These are phyloP conservation scores for Piper betle DNA, from an alignment of 164 flowering plant species.

Conservation along the genomic window DNA sequence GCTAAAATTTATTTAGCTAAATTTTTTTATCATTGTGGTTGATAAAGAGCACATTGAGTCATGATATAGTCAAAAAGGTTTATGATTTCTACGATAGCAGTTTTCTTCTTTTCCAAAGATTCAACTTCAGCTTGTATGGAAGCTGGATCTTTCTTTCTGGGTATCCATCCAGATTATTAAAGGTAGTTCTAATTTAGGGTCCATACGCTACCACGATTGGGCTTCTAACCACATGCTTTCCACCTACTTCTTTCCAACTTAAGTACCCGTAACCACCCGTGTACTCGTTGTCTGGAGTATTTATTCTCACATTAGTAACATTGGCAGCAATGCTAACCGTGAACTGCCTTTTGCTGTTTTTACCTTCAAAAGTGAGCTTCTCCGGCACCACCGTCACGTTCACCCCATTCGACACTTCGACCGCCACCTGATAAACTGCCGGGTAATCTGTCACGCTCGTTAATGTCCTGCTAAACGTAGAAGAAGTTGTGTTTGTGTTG, in stretches of 20 bases:
- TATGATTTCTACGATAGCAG: background rate
- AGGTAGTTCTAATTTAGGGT: background rate
- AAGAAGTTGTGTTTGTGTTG: constrained; percentile 12
- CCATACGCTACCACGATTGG: constrained; percentile 6
- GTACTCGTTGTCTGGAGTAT: constrained; percentile 5
- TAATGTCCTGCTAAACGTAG: constrained; percentile 15
- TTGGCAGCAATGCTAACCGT: constrained; percentile 13
- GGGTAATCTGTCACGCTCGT: constrained; percentile 16
- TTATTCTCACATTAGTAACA: constrained; percentile 7
- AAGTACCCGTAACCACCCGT: constrained; percentile 19
- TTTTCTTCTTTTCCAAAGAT: background rate
- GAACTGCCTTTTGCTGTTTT: constrained; percentile 3
- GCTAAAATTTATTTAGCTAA: no score
- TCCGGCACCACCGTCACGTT: constrained; percentile 14
- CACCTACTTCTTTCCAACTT: constrained; percentile 22
- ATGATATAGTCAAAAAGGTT: background rate
- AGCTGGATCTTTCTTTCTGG: background rate
- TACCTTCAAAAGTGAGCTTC: constrained; percentile 1
- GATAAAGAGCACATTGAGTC: background rate
- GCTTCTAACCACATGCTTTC: constrained; percentile 22
- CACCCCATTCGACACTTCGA: constrained; percentile 19
- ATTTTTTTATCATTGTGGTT: no score
- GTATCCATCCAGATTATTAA: background rate
- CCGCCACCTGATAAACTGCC: constrained; percentile 11
- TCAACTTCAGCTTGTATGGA: background rate